These are phyloP conservation scores for Candida nitratophila DNA, from an alignment of 805 yeast species.

Conservation along the genomic window DNA sequence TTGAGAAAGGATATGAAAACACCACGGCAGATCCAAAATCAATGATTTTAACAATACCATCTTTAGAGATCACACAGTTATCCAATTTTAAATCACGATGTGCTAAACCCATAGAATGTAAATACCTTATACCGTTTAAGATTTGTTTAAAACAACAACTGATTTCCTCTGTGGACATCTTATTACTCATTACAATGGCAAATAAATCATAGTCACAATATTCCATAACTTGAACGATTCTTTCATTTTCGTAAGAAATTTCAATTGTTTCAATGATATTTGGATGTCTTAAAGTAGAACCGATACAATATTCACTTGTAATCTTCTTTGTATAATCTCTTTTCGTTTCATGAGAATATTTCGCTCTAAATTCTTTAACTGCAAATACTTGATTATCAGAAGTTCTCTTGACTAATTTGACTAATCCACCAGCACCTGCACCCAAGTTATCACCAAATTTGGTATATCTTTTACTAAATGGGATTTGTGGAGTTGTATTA, in stretches of 20 bases:
- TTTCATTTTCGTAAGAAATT: constrained; percentile 80
- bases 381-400: constrained; percentile 74
- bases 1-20: constrained; percentile 79
- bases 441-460: constrained; percentile 84
- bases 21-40: constrained; percentile 95
- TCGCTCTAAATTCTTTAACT: constrained; percentile 83
- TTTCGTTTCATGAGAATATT: constrained; percentile 63
- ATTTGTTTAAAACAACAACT: constrained; percentile 89
- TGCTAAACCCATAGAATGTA: constrained; percentile 80
- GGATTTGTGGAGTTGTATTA: constrained; percentile 38
- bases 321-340: constrained; percentile 89
- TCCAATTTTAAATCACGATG: constrained; percentile 90
- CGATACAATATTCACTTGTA: constrained; percentile 91
- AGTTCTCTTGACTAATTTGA: constrained; percentile 61
- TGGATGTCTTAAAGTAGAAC: constrained; percentile 82
- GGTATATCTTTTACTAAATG: constrained; percentile 70
- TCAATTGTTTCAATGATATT: constrained; percentile 89
- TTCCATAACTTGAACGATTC: constrained; percentile 89
- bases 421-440: constrained; percentile 94
- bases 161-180: constrained; percentile 73
- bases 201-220: constrained; percentile 89
- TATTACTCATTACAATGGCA: constrained; percentile 90
- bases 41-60: constrained; percentile 83
- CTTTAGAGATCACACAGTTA: constrained; percentile 77
- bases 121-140: constrained; percentile 69